phyloP scores from a whole-genome alignment of 2,329 filamentous ascomycete species.

The Clonostachys sp. region DNA sequence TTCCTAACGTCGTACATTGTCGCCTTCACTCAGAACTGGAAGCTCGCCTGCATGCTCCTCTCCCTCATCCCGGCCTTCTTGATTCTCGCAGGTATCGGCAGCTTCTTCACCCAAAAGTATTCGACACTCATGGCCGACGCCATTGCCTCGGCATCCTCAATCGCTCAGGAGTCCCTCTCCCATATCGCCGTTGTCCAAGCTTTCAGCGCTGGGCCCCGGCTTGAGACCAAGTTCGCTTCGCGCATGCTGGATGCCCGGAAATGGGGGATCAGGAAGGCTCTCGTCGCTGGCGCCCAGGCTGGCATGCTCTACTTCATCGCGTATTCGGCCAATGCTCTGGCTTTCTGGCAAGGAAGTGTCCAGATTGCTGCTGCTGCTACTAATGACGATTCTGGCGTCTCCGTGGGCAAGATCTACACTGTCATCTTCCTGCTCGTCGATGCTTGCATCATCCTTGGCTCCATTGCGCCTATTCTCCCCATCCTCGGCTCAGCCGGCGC shows the following conservation, averaged over 20 bases:
- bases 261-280: constrained; percentile 53
- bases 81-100: constrained; percentile 51
- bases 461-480: constrained; percentile 58
- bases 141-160: constrained; percentile 53
- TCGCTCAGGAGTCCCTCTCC: constrained; percentile 57
- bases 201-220: constrained; percentile 52
- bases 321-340: constrained; percentile 61
- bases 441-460: constrained; percentile 58
- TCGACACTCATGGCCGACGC: constrained; percentile 42
- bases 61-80: constrained; percentile 60
- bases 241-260: constrained; percentile 43
- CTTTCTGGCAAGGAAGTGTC: constrained; percentile 63
- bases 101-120: constrained; percentile 48
- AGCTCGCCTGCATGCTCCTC: constrained; percentile 59
- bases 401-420: constrained; percentile 50
- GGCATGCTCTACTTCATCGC: constrained; percentile 64
- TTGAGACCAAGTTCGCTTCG: constrained; percentile 55
- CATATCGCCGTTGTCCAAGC: constrained; percentile 60
- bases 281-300: constrained; percentile 50
- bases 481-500: constrained; percentile 54
- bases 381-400: constrained; percentile 20
- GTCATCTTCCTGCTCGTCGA: constrained; percentile 62
- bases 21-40: constrained; percentile 60
- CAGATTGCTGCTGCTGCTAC: constrained; percentile 35
- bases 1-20: constrained; percentile 65